phyloP scores from a whole-genome alignment of 768 basidiomycete species.

The Russula sp. region DNA sequence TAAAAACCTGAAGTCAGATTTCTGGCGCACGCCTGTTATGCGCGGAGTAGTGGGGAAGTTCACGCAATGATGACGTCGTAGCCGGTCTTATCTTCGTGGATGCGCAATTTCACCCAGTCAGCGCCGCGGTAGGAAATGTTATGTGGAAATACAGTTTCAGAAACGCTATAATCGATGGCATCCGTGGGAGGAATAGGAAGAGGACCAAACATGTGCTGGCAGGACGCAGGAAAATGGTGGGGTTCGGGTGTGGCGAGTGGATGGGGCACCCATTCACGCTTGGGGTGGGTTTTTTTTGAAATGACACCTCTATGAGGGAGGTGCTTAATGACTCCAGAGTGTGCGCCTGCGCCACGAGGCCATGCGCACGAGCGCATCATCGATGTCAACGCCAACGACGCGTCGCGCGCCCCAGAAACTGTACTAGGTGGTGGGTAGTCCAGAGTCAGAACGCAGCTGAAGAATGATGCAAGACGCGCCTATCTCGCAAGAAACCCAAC shows the following conservation, averaged over 20 bases:
- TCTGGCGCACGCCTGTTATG: too few species aligned
- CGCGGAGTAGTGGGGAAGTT: constrained; percentile 23
- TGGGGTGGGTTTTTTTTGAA: neutral
- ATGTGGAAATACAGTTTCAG: constrained; percentile 53
- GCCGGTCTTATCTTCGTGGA: constrained; percentile 48
- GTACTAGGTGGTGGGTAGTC: constrained; percentile 39
- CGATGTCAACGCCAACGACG: constrained; percentile 83
- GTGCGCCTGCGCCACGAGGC: constrained; percentile 69
- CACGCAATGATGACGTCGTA: constrained; percentile 82
- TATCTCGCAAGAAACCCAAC: constrained; percentile 17
- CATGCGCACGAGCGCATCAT: constrained; percentile 58
- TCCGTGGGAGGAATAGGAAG: constrained; percentile 54
- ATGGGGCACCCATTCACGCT: constrained; percentile 23
- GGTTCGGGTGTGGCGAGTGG: too few species aligned
- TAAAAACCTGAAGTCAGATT: too few species aligned
- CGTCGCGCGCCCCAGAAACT: constrained; percentile 51
- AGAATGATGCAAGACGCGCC: constrained; percentile 22
- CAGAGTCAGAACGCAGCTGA: neutral
- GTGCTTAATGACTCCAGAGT: constrained; percentile 63
- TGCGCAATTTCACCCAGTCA: constrained; percentile 60
- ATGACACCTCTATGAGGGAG: constrained; percentile 25
- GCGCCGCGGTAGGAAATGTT: constrained; percentile 66
- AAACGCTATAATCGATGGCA: constrained; percentile 22
- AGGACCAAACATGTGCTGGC: constrained; percentile 67
- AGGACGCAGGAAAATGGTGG: constrained; percentile 71